phyloP scores from a whole-genome alignment of 805 yeast species.

The Metschnikowia lunata region DNA sequence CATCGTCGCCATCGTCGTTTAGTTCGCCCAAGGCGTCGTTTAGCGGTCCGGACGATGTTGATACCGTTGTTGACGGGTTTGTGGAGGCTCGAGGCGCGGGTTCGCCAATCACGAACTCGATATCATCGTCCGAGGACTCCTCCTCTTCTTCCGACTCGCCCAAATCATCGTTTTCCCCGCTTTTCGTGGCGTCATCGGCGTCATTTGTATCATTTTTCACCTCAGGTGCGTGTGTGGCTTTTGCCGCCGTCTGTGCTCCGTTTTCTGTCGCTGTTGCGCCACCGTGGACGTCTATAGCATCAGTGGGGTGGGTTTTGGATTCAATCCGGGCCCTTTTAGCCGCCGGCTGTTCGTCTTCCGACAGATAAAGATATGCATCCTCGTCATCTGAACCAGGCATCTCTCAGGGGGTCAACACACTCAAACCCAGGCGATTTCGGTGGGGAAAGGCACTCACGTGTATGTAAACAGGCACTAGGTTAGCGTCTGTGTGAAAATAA shows the following conservation, averaged over 20 bases:
- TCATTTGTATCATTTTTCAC: background rate
- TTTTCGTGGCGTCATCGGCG: background rate
- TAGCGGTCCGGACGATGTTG: constrained; percentile 23
- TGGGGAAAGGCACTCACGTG: too few relatives aligned
- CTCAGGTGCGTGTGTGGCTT: background rate
- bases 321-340: constrained; percentile 12
- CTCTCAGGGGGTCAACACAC: background rate
- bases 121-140: constrained; percentile 56
- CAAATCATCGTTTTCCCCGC: constrained; percentile 3
- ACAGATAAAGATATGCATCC: constrained; percentile 64
- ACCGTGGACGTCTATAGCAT: too few relatives aligned
- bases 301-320: background rate
- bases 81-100: constrained; percentile 17
- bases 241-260: background rate
- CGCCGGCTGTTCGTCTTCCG: constrained; percentile 30
- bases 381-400: constrained; percentile 47
- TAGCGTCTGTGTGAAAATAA: too few relatives aligned
- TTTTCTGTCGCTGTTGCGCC: background rate
- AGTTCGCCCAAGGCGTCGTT: constrained; percentile 31
- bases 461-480: too few relatives aligned
- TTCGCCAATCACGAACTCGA: constrained; percentile 73
- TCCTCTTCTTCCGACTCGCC: constrained; percentile 38
- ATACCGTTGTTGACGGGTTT: constrained; percentile 19
- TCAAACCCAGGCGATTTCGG: too few relatives aligned
- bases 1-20: constrained; percentile 21